Conservation (phyloP, 2,329 filamentous ascomycete species). For the Bipolaris cookei region DNA sequence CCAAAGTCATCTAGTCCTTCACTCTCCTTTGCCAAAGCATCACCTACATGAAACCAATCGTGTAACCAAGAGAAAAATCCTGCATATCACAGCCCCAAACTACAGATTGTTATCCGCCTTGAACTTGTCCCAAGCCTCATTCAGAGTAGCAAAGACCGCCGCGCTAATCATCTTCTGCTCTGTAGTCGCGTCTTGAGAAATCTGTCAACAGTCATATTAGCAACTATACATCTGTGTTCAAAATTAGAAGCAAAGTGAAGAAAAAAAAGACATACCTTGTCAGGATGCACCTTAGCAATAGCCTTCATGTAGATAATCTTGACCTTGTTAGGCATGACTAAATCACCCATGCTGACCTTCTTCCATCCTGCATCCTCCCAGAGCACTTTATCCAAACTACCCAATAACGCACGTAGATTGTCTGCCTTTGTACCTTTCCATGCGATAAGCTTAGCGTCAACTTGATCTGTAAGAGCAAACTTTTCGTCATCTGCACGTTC, state of each 20-base stretch:
- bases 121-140: slow-evolving; percentile 74
- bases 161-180: slow-evolving; percentile 72
- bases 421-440: slow-evolving; percentile 95
- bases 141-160: slow-evolving; percentile 68
- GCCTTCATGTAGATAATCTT: slow-evolving; percentile 99
- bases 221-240: neutral
- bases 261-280: slow-evolving; percentile 72
- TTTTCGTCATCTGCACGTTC: slow-evolving; percentile 91
- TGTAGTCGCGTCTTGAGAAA: slow-evolving; percentile 67
- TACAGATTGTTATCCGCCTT: slow-evolving; percentile 62
- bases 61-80: neutral
- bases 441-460: slow-evolving; percentile 76
- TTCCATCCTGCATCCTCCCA: slow-evolving; percentile 97
- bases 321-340: slow-evolving; percentile 91
- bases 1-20: too few relatives aligned
- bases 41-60: neutral
- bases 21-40: too few relatives aligned
- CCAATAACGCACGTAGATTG: slow-evolving; percentile 85
- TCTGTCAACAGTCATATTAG: slow-evolving; percentile 48
- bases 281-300: slow-evolving; percentile 96
- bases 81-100: neutral
- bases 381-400: slow-evolving; percentile 84
- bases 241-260: neutral
- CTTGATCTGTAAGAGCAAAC: slow-evolving; percentile 83
- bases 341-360: slow-evolving; percentile 90